Evolutionary conservation across 306 rosid genomes (phyloP).

Genomic region (Ormosia semicastrata): DNA sequence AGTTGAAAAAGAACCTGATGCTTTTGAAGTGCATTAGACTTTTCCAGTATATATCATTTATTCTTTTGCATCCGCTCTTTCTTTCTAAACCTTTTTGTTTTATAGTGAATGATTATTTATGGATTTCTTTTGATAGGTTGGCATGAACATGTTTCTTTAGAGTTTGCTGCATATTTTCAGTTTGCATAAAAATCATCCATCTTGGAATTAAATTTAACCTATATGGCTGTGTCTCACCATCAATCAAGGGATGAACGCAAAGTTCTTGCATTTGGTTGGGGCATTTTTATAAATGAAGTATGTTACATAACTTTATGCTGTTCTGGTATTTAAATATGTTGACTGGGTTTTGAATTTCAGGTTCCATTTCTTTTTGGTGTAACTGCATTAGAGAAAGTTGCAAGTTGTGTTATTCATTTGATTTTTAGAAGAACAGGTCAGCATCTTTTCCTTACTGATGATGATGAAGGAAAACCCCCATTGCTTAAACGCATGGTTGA

Average conservation of each 20-base stretch:
- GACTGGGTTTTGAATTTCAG: conserved; percentile 44
- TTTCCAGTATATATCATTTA: background rate
- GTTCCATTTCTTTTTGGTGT: conserved; percentile 98
- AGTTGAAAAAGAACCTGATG: background rate
- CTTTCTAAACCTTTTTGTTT: background rate
- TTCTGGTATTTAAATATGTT: conserved; percentile 1
- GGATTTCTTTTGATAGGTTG: conserved; percentile 6
- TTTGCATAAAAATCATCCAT: conserved; percentile 3
- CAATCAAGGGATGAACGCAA: background rate
- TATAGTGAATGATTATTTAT: background rate
- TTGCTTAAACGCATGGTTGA: conserved; percentile 86
- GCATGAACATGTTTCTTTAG: background rate
- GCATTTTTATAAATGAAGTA: background rate
- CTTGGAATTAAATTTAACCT: conserved; percentile 1
- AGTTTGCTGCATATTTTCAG: conserved; percentile 11
- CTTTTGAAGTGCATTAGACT: background rate
- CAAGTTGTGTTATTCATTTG: conserved; percentile 75
- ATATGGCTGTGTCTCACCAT: background rate
- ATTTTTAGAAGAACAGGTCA: conserved; percentile 97
- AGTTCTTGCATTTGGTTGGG: conserved; percentile 4
- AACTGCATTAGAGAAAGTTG: conserved; percentile 75
- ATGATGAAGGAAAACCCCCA: conserved; percentile 84
- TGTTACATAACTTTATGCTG: background rate
- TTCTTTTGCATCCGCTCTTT: background rate
- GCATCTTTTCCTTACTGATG: conserved; percentile 88